These are phyloP conservation scores for Raffaelea albimanens DNA, from an alignment of 2,329 filamentous ascomycete genomes.

Conservation along the genomic window DNA sequence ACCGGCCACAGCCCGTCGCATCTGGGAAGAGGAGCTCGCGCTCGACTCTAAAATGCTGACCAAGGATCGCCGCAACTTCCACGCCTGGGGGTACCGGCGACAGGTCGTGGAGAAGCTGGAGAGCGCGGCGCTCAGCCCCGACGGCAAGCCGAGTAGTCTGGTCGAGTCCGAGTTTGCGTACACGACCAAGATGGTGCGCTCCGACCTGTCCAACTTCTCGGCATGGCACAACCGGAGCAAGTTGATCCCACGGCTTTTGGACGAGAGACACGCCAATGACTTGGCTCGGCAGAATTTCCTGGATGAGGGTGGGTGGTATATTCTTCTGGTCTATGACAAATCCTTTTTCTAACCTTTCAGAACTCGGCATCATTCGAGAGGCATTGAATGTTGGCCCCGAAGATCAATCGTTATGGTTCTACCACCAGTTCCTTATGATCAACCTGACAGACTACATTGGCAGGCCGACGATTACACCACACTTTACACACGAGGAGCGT, in stretches of 20 bases:
- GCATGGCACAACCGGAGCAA: constrained; percentile 90
- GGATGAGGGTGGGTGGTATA: constrained; percentile 46
- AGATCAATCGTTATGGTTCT: constrained; percentile 95
- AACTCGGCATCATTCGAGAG: constrained; percentile 65
- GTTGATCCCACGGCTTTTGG: constrained; percentile 66
- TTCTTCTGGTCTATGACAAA: not conserved
- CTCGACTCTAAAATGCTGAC: constrained; percentile 82
- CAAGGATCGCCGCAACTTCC: constrained; percentile 84
- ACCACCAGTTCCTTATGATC: constrained; percentile 79
- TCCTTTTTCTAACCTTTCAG: constrained; percentile 25
- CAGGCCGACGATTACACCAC: constrained; percentile 51
- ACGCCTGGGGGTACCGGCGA: constrained; percentile 89
- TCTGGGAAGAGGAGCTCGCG: constrained; percentile 80
- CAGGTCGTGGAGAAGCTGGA: constrained; percentile 71
- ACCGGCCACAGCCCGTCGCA: constrained; percentile 39
- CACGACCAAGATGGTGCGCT: constrained; percentile 77
- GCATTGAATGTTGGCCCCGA: constrained; percentile 84
- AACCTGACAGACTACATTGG: constrained; percentile 46
- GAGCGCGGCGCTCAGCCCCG: constrained; percentile 31
- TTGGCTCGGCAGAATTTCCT: constrained; percentile 58
- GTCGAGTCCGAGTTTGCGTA: constrained; percentile 78
- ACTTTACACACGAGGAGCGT: constrained; percentile 52
- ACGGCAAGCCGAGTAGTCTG: constrained; percentile 45
- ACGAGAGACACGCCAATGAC: constrained; percentile 58
- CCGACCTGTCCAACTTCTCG: constrained; percentile 90